Conservation (phyloP, 2,329 filamentous ascomycete species). For the Aspergillus sp. region DNA sequence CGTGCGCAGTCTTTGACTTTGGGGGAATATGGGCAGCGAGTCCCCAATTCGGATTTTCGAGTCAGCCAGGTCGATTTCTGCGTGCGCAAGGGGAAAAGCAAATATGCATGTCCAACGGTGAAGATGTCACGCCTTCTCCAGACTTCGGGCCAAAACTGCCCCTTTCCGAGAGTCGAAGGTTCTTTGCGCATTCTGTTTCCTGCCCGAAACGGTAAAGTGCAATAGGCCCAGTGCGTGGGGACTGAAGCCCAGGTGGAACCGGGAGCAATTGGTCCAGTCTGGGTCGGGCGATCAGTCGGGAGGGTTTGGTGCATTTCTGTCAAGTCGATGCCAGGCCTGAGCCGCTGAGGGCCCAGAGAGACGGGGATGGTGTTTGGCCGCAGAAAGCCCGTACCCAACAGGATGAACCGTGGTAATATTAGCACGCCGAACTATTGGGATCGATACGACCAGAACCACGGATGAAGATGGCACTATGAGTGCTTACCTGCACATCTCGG, state of each 20-base stretch:
- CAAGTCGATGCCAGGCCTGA: neutral
- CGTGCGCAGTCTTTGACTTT: neutral
- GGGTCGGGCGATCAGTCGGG: slow-evolving; percentile 12
- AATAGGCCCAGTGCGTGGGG: neutral
- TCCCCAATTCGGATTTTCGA: neutral
- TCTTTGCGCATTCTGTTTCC: slow-evolving; percentile 1
- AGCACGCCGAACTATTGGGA: neutral
- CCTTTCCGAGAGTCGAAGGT: slow-evolving; percentile 6
- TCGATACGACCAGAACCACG: slow-evolving; percentile 2
- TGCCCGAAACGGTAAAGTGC: neutral
- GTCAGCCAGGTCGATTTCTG: neutral
- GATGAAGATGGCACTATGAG: neutral
- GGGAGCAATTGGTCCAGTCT: neutral
- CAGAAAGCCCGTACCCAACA: neutral
- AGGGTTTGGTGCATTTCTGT: neutral
- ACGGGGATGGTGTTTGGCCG: neutral
- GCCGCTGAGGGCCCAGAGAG: neutral
- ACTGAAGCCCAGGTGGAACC: slow-evolving; percentile 5
- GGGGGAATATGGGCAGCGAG: neutral
- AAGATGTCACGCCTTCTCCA: slow-evolving; percentile 6
- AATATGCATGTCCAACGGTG: slow-evolving; percentile 2
- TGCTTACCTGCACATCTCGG: neutral
- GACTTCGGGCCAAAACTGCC: slow-evolving; percentile 2
- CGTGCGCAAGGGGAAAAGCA: neutral
- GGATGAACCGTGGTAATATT: neutral